Evolutionary conservation across 108 stramenopile species (phyloP), one percentile per base, ranked within the genome.

Genomic region (Nitzschia sp.): DNA sequence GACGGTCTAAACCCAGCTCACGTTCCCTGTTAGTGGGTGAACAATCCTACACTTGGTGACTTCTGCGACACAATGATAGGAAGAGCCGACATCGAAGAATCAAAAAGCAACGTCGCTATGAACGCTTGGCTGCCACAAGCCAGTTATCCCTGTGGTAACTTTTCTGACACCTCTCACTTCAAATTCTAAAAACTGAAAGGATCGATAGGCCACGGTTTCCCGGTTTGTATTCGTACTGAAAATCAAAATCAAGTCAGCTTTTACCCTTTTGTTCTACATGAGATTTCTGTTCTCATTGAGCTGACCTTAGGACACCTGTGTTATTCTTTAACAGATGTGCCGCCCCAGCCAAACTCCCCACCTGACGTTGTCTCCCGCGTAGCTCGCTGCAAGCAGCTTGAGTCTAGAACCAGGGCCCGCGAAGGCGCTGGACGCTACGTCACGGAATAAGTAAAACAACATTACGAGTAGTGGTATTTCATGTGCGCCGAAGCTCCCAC

Each of bases 91-190:
- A 88, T 88, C 81, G 89, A 96, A 91, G 87, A 85, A 92, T 91
- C 90, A 91, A 95, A 92, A 90, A 90, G 85, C 88, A 84, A 91
- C 86, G 83, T 84, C 76, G 81, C 83, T 85, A 80, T 83, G 83
- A 85, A 88, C 83, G 83, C 86, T 88, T 85, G 83, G 86, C 86
- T 88, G 93, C 93, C 88, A 91, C 93, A 91, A 94, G 93, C 93
- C 93, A 92, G 91, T 92, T 92, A 95, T 95, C 94, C 94, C 90
- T 95, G 94, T 95, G 94, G 94, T 93, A 96, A 96, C 94, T 96
- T 92, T 93, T 95, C 94, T 95, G 94, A 92, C 94, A 92, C 93
- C 90, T 95, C 93, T 90, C 84, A 86, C 93, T 90, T 91, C 81
- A 94, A 90, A 90, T 91, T 91, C 90, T 69, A 86, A 91, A 90